Conservation (phyloP, 176 grass and related monocot species). For the Eremochloa ophiuroides region DNA sequence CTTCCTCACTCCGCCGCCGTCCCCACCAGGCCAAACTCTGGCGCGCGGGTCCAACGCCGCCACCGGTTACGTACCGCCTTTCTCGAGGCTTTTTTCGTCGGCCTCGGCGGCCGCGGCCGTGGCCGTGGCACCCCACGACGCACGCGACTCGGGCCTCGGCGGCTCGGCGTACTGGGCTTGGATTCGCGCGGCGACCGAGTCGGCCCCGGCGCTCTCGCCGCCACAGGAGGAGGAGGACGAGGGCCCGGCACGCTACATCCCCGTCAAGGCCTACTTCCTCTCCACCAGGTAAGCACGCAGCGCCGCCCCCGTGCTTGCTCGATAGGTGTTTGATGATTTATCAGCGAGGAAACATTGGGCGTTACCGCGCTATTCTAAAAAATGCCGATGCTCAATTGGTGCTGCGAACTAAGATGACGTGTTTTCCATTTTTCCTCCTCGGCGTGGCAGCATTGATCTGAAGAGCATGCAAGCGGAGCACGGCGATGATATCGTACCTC, state of each 20-base stretch:
- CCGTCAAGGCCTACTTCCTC: conserved; percentile 92
- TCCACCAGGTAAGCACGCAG: conserved; percentile 55
- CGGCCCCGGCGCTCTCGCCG: conserved; percentile 19
- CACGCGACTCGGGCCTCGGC: conserved; percentile 25
- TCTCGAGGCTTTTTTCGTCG: conserved; percentile 28
- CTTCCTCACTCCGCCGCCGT: conserved; percentile 13
- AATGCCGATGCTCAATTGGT: background rate
- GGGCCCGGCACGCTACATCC: conserved; percentile 54
- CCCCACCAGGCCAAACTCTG: background rate
- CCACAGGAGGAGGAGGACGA: conserved; percentile 49
- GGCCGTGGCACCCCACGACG: conserved; percentile 11
- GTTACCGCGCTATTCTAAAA: background rate
- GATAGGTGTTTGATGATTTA: conserved; percentile 30
- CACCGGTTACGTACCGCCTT: background rate
- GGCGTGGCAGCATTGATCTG: conserved; percentile 72
- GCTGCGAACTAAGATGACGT: background rate
- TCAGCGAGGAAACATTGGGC: background rate
- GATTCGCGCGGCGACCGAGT: conserved; percentile 42
- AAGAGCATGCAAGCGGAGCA: conserved; percentile 85
- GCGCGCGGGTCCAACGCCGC: background rate
- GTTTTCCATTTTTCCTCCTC: conserved; percentile 6
- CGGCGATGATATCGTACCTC: conserved; percentile 58
- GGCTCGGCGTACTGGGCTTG: conserved; percentile 38
- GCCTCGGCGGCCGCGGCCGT: conserved; percentile 18
- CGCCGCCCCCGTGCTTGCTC: background rate